Evolutionary conservation across 768 basidiomycete genomes (phyloP).

Genomic region (Mycena rosella): DNA sequence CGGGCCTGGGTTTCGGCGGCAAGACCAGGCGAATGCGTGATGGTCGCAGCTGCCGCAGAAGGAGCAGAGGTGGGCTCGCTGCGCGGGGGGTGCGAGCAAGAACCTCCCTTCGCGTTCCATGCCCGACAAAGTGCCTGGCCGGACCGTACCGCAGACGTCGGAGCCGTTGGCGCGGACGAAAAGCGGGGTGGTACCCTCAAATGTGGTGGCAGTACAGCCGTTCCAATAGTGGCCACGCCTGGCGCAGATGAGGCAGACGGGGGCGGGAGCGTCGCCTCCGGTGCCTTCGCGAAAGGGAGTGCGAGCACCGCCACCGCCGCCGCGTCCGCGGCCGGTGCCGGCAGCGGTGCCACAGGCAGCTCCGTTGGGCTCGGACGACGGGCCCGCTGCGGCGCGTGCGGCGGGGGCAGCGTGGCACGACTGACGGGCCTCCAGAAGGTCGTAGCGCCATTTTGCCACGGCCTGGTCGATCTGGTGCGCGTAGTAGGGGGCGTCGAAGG

Average conservation of each 20-base stretch:
- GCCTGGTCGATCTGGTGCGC: background rate
- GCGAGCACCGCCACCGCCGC: background rate
- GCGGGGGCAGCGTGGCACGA: background rate
- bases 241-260: constrained; percentile 33
- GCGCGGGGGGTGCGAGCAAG: constrained; percentile 8
- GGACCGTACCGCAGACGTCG: constrained; percentile 10
- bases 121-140: constrained; percentile 16
- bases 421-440: background rate
- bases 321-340: background rate
- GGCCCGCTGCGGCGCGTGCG: background rate
- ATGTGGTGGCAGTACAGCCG: background rate
- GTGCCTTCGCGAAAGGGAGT: constrained; percentile 28
- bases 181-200: constrained; percentile 2
- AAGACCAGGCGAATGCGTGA: constrained; percentile 13
- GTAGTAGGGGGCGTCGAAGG: background rate
- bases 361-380: too few relatives aligned
- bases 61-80: constrained; percentile 18
- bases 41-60: constrained; percentile 13
- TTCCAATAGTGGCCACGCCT: constrained; percentile 21
- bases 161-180: background rate
- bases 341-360: too few relatives aligned
- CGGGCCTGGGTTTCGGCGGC: background rate
- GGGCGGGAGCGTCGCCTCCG: constrained; percentile 12
- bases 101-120: constrained; percentile 27
- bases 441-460: background rate